These are phyloP conservation scores for Aspergillus sp. DNA, from an alignment of 2,329 filamentous ascomycete species.

Conservation along the genomic window DNA sequence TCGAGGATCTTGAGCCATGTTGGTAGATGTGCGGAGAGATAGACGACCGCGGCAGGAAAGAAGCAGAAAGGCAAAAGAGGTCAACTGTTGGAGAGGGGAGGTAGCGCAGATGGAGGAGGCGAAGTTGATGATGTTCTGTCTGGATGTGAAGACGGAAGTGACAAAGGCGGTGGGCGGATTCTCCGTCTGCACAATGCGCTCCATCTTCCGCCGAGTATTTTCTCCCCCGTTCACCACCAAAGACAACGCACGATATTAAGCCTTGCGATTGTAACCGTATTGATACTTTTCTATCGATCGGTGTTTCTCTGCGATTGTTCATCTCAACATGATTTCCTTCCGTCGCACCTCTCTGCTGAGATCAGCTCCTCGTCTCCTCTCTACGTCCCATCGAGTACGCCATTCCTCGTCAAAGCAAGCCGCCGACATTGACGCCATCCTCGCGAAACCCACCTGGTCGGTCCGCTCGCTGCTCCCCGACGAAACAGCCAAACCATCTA, in stretches of 20 bases:
- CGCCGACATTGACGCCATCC: slow-evolving; percentile 44
- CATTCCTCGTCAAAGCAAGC: slow-evolving; percentile 25
- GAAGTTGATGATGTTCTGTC: slow-evolving; percentile 1
- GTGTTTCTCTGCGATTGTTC: background rate
- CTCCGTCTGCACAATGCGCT: background rate
- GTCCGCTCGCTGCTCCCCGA: slow-evolving; percentile 68
- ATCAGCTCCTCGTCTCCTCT: slow-evolving; percentile 7
- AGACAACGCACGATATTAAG: background rate
- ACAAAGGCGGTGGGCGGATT: slow-evolving; percentile 19
- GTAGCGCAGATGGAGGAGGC: background rate
- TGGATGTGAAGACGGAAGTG: slow-evolving; percentile 3
- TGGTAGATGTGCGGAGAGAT: slow-evolving; percentile 24
- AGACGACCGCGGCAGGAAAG: background rate
- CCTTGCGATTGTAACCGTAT: background rate
- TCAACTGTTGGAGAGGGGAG: background rate
- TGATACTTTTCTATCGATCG: background rate
- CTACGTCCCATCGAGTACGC: slow-evolving; percentile 15
- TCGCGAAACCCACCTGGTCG: slow-evolving; percentile 78
- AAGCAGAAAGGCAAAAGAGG: slow-evolving; percentile 3
- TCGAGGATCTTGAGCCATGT: slow-evolving; percentile 74
- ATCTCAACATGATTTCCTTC: background rate
- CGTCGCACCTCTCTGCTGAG: background rate
- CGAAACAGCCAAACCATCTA: slow-evolving; percentile 25
- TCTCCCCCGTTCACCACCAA: slow-evolving; percentile 5
- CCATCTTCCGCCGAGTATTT: background rate